phyloP scores from a whole-genome alignment of 2,329 filamentous ascomycete genomes.

The Ampelomyces quisqualis region DNA sequence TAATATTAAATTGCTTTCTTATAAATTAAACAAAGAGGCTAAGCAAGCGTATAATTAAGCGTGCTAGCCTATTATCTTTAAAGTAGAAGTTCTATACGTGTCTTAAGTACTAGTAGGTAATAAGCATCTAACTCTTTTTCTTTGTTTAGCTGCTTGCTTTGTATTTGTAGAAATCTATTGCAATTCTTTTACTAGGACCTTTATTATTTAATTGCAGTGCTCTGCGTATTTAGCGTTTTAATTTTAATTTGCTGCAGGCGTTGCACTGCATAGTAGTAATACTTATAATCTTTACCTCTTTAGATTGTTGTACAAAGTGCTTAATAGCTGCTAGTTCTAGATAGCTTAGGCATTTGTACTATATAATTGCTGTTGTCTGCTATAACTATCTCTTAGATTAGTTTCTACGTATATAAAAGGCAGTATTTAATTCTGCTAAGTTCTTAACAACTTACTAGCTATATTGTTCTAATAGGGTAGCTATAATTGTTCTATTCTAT shows the following conservation, averaged over 20 bases:
- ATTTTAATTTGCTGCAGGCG: too few relatives aligned
- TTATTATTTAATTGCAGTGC: too few relatives aligned
- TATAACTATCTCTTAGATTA: background rate
- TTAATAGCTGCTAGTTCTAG: background rate
- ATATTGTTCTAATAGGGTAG: background rate
- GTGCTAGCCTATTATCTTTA: slow-evolving; percentile 1
- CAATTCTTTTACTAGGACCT: too few relatives aligned
- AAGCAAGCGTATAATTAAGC: slow-evolving; percentile 3
- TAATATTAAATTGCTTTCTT: slow-evolving; percentile 1
- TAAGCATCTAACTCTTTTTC: slow-evolving; percentile 4
- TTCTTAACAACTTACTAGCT: background rate
- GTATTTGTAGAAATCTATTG: slow-evolving; percentile 7
- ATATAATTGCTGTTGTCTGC: background rate
- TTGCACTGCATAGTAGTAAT: too few relatives aligned
- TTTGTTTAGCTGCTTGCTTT: slow-evolving; percentile 4
- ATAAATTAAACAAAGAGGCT: background rate
- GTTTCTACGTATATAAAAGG: background rate
- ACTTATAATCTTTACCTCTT: too few relatives aligned
- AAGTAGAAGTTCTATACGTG: slow-evolving; percentile 5
- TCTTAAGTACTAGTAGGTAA: background rate
- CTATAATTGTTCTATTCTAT: background rate
- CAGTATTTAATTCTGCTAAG: background rate
- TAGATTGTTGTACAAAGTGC: too few relatives aligned
- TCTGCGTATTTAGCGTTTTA: too few relatives aligned
- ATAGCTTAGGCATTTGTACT: background rate